Evolutionary conservation across 2,329 filamentous ascomycete species (phyloP).

Genomic region (Alternaria rosae): DNA sequence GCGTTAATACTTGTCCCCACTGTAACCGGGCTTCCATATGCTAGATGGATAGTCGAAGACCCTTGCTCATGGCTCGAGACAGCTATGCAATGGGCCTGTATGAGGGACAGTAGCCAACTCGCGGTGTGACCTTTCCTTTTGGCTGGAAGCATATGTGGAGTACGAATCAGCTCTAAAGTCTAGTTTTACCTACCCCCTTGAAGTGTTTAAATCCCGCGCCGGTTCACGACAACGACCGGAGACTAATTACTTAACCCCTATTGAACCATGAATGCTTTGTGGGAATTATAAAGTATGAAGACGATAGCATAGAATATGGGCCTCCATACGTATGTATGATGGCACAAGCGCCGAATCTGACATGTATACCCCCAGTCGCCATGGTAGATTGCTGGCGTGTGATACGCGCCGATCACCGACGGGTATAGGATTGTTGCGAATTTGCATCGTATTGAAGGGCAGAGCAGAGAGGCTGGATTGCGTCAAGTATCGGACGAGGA

Average conservation of each 20-base stretch:
- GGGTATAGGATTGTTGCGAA: background rate
- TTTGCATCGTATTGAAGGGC: background rate
- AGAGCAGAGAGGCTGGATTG: background rate
- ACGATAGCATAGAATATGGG: background rate
- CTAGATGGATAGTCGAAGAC: conserved; percentile 15
- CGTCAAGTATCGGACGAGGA: background rate
- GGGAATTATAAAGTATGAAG: background rate
- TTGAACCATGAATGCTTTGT: background rate
- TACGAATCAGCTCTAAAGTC: background rate
- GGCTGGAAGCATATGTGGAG: background rate
- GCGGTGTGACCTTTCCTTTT: background rate
- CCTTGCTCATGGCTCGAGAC: conserved; percentile 11
- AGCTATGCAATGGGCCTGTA: background rate
- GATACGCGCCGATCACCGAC: conserved; percentile 4
- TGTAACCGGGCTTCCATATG: conserved; percentile 8
- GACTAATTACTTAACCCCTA: background rate
- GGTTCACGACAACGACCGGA: background rate
- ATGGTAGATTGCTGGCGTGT: conserved; percentile 7
- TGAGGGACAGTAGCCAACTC: background rate
- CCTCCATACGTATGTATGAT: background rate
- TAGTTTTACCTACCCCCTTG: background rate
- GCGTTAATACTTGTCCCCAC: background rate
- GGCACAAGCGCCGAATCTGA: background rate
- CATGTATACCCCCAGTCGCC: background rate
- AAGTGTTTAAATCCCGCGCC: background rate